phyloP scores from a whole-genome alignment of 306 rosid species.

The Hylodesmum podocarpum region DNA sequence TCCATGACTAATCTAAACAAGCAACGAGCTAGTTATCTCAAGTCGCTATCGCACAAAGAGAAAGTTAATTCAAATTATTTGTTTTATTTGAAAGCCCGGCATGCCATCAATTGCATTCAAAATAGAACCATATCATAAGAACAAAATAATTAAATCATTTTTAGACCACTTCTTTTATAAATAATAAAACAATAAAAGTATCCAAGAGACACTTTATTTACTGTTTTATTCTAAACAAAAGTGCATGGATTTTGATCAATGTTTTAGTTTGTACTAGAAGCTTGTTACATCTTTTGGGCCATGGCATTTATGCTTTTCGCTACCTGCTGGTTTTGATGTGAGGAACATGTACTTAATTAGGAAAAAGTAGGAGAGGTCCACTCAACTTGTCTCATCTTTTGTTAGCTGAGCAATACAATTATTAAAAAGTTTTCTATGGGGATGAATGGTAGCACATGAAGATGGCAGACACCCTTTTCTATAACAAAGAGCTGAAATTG shows the following conservation, averaged over 20 bases:
- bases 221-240: not conserved
- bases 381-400: conserved; percentile 22
- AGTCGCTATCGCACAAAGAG: conserved; percentile 29
- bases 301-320: not conserved
- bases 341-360: conserved; percentile 5
- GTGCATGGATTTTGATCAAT: not conserved
- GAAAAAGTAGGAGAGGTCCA: conserved; percentile 15
- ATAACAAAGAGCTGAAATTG: not conserved
- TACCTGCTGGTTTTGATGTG: not conserved
- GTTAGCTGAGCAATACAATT: not conserved
- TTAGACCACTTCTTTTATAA: not conserved
- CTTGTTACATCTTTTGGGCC: conserved; percentile 3
- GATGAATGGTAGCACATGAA: conserved; percentile 14
- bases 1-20: not conserved
- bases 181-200: not conserved
- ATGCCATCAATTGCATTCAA: not conserved
- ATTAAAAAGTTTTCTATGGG: not conserved
- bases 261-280: not conserved
- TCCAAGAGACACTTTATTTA: not conserved
- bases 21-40: not conserved
- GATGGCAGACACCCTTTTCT: conserved; percentile 4
- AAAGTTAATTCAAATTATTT: not conserved
- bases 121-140: not conserved
- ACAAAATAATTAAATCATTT: not conserved
- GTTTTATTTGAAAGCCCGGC: not conserved